These are phyloP conservation scores for Leucosporidium scottii DNA, from an alignment of 768 basidiomycete species.

Conservation along the genomic window DNA sequence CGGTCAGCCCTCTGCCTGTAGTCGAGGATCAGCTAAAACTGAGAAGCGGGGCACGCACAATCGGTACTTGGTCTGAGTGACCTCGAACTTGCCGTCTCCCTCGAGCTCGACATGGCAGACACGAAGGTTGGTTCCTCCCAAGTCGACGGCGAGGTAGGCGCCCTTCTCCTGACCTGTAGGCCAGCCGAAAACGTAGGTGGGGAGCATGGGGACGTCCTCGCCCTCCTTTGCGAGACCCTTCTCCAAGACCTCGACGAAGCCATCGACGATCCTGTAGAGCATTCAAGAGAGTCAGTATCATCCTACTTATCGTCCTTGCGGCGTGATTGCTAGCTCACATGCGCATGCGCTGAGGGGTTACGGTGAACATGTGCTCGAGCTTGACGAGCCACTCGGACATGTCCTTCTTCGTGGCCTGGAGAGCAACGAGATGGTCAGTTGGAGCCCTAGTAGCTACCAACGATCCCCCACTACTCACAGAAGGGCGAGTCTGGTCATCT, in stretches of 20 bases:
- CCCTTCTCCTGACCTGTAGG: constrained; percentile 83
- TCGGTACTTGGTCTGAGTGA: constrained; percentile 95
- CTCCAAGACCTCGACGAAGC: constrained; percentile 87
- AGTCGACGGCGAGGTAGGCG: constrained; percentile 71
- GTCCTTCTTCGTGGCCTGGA: constrained; percentile 18
- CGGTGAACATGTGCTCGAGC: constrained; percentile 51
- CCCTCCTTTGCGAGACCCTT: constrained; percentile 70
- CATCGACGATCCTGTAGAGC: constrained; percentile 77
- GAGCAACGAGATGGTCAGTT: not conserved
- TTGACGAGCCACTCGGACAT: constrained; percentile 33
- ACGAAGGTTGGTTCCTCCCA: constrained; percentile 75
- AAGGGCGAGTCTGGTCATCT: constrained; percentile 64
- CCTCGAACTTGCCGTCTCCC: constrained; percentile 92
- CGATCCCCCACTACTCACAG: constrained; percentile 75
- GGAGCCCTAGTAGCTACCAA: constrained; percentile 19
- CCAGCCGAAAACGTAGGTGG: constrained; percentile 89
- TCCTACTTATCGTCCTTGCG: not conserved
- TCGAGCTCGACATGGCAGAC: constrained; percentile 90
- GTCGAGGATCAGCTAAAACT: not conserved
- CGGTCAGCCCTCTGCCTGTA: not conserved
- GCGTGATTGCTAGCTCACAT: constrained; percentile 17
- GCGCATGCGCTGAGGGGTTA: constrained; percentile 85
- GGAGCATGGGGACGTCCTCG: constrained; percentile 92
- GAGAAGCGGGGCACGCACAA: constrained; percentile 43
- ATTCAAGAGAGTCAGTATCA: constrained; percentile 30